These are phyloP conservation scores for Diaporthe sp. DNA, from an alignment of 2,329 filamentous ascomycete genomes.

Conservation along the genomic window DNA sequence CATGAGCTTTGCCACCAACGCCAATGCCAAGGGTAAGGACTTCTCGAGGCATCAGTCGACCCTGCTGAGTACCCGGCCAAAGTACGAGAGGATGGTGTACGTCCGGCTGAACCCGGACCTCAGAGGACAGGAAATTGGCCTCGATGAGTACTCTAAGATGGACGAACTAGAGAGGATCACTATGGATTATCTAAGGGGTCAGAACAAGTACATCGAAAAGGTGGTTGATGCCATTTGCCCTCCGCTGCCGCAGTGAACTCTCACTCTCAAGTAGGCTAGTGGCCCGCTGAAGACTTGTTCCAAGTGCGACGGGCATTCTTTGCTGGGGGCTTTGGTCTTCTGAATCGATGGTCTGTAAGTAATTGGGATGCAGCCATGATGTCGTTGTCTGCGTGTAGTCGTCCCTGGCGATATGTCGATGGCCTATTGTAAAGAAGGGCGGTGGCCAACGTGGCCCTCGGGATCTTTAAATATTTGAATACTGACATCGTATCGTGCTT, in stretches of 20 bases:
- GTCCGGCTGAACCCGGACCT: conserved; percentile 1
- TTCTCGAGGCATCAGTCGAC: neutral
- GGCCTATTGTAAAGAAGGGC: rapidly evolving
- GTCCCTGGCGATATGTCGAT: neutral
- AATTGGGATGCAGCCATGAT: neutral
- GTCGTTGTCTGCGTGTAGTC: neutral
- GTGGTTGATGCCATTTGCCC: neutral
- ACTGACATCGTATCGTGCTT: neutral
- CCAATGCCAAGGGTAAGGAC: conserved; percentile 1
- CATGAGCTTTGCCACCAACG: neutral
- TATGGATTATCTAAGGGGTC: neutral
- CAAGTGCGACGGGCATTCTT: neutral
- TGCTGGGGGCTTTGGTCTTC: neutral
- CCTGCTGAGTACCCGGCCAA: neutral
- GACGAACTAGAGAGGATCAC: neutral
- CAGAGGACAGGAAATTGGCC: neutral
- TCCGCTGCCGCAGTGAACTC: neutral
- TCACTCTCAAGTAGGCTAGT: neutral
- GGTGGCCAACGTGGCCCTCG: neutral
- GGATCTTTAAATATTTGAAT: neutral
- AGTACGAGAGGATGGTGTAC: neutral
- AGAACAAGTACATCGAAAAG: neutral
- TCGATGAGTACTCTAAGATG: neutral
- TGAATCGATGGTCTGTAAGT: neutral
- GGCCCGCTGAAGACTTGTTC: neutral